Conservation (phyloP, 176 grass and related monocot genomes). For the Leersia perrieri region DNA sequence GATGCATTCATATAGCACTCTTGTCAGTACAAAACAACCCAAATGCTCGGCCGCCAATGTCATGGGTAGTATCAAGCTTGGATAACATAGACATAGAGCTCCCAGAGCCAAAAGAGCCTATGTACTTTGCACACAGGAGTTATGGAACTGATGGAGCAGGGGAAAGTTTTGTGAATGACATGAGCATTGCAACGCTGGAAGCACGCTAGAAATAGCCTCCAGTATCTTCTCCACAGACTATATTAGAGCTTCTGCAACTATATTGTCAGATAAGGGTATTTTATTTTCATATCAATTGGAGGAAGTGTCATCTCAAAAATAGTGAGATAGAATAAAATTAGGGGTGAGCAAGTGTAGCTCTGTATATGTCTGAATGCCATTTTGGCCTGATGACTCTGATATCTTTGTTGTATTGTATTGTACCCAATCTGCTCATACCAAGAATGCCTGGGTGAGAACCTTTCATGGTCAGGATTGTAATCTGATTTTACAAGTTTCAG, state of each 20-base stretch:
- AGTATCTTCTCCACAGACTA: not conserved
- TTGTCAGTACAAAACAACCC: slow-evolving; percentile 41
- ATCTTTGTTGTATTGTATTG: not conserved
- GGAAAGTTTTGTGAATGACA: not conserved
- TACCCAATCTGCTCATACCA: not conserved
- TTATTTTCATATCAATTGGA: not conserved
- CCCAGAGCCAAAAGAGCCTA: slow-evolving; percentile 20
- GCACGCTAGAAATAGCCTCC: slow-evolving; percentile 16
- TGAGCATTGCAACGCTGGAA: slow-evolving; percentile 8
- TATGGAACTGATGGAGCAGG: not conserved
- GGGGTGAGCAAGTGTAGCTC: not conserved
- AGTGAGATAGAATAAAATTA: not conserved
- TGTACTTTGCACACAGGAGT: not conserved
- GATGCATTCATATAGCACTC: slow-evolving; percentile 36
- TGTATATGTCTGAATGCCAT: not conserved
- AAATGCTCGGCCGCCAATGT: slow-evolving; percentile 34
- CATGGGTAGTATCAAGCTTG: slow-evolving; percentile 30
- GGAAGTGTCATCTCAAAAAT: not conserved
- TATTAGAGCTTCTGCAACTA: not conserved
- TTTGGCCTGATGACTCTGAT: not conserved
- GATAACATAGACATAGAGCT: slow-evolving; percentile 24
- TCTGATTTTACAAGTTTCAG: not conserved
- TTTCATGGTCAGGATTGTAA: not conserved
- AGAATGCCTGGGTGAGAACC: not conserved
- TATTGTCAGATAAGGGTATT: not conserved